Base-by-base conservation (phyloP, 192 early-diverging fungal species). In the Dissophora ornata region DNA sequence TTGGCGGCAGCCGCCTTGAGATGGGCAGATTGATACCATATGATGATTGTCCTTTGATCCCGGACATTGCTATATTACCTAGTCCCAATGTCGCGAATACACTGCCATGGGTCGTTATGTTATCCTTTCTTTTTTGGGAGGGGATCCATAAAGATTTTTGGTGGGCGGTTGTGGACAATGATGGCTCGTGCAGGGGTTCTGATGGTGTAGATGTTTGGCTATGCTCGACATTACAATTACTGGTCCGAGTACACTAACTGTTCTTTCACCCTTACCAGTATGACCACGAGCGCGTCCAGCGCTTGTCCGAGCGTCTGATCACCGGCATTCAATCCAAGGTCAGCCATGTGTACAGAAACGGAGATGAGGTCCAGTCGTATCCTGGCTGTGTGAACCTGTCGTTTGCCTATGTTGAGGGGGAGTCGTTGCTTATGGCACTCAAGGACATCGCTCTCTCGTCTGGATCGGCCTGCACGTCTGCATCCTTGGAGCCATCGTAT, bases 381-480 rank as follows among this genome's bases (percentile, higher is more conserved):
- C 92, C 94, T 26, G 90, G 95, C 21, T 98, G 97, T 75, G 94
- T 98, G 54, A 98, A 98, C 69, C 85, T 98, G 42, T 96, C 94
- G 15, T 98, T 98, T 66, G 91, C 95, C 4, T 98, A 95, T 80
- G 92, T 98, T 18, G 97, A 98, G 83, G 97, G 97, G 46, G 97
- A 98, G 81, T 97, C 95, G 10, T 85, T 98, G 33, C 82, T 98
- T 52, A 98, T 98, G 97, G 97, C 97, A 0, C 86, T 98, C 8
- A 98, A 98, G 77, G 96, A 98, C 53, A 92, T 98, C 61, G 97
- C 97, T 2, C 85, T 98, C 38, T 95, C 94, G 5, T 97, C 96
- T 21, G 97, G 97, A 12, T 92, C 90, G 4, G 97, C 97, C 3
- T 98, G 97, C 84, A 98, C 97, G 8, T 95, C 93, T 47, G 97